These are phyloP conservation scores for Phoma sp. DNA, from an alignment of 2,329 filamentous ascomycete species.

Conservation along the genomic window DNA sequence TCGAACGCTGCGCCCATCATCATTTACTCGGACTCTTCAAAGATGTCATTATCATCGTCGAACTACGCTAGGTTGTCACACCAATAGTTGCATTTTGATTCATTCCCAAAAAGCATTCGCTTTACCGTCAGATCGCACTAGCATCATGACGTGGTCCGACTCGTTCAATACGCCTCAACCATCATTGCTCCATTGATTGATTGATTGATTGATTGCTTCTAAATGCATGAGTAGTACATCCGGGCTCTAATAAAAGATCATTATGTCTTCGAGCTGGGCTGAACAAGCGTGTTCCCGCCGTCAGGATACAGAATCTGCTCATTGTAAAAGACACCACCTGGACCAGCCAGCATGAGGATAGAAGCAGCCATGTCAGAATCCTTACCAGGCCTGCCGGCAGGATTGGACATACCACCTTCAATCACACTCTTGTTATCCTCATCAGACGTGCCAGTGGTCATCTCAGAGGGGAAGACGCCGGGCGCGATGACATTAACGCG, in stretches of 20 bases:
- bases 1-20: no score
- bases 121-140: no score
- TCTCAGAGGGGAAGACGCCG: slow-evolving; percentile 54
- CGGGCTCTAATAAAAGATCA: not conserved
- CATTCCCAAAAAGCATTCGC: no score
- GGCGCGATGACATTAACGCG: slow-evolving; percentile 54
- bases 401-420: slow-evolving; percentile 51
- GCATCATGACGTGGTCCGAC: no score
- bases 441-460: slow-evolving; percentile 55
- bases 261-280: slow-evolving; percentile 21
- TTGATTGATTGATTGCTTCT: no score
- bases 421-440: slow-evolving; percentile 57
- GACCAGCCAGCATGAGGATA: slow-evolving; percentile 58
- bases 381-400: slow-evolving; percentile 43
- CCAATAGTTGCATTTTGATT: no score
- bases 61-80: no score
- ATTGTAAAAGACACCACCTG: slow-evolving; percentile 59
- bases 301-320: slow-evolving; percentile 61
- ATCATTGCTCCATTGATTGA: no score
- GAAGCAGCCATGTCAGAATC: slow-evolving; percentile 58
- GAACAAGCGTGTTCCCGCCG: slow-evolving; percentile 41
- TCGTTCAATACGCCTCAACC: no score
- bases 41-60: no score
- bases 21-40: no score
- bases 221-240: not conserved